phyloP scores from a whole-genome alignment of 2,329 filamentous ascomycete genomes.

The Colletotrichum filicis region DNA sequence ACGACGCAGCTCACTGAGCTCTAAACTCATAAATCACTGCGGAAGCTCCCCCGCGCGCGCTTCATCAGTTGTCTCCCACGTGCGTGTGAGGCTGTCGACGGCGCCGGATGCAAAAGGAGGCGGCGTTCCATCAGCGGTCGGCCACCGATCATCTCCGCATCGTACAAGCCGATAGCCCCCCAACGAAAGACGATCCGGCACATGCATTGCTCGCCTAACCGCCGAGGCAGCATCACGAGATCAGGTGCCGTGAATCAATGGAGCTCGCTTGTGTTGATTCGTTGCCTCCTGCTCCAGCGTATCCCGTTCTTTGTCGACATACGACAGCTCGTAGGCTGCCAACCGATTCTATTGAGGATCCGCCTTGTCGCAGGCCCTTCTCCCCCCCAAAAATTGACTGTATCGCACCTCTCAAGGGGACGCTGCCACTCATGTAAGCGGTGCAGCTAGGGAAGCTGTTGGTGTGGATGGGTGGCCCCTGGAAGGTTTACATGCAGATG shows the following conservation, averaged over 20 bases:
- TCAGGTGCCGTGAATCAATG: slow-evolving; percentile 16
- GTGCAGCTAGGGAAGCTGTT: neutral
- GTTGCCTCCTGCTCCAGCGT: neutral
- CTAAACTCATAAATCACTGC: neutral
- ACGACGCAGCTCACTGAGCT: neutral
- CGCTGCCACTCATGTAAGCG: slow-evolving; percentile 4
- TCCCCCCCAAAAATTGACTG: neutral
- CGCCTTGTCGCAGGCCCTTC: neutral
- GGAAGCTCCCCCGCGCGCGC: neutral
- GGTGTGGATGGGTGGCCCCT: neutral
- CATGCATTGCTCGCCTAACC: slow-evolving; percentile 21
- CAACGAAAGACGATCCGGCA: neutral
- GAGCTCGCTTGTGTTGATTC: slow-evolving; percentile 6
- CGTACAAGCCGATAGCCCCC: neutral
- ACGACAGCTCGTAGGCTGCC: neutral
- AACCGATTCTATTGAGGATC: neutral
- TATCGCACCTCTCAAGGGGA: neutral
- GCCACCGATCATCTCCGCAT: neutral
- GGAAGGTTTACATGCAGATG: slow-evolving; percentile 6
- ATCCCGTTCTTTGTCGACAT: slow-evolving; percentile 11
- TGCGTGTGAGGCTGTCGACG: neutral
- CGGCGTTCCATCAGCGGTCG: neutral
- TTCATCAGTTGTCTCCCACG: neutral
- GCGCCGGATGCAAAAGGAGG: neutral
- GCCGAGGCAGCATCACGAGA: slow-evolving; percentile 27